Evolutionary conservation across 352 stramenopile species (phyloP), one percentile per base, ranked within the genome.

Genomic region (Phytophthora quininea): DNA sequence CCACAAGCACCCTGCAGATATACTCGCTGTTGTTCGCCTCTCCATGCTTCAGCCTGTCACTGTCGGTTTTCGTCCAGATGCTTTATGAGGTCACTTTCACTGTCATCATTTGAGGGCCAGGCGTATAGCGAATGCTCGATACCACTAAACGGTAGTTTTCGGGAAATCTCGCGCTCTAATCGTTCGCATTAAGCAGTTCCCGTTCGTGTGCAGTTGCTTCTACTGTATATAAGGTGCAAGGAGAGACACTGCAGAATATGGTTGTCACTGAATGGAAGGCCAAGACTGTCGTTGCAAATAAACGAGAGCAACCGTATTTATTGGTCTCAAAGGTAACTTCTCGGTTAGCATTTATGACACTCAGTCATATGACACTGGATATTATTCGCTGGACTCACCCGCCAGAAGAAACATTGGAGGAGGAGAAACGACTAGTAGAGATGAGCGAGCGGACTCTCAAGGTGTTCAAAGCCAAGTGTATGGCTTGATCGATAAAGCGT

Each of bases 211-310:
- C 48, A 1, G 63, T 70, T 1, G 42, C 54, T 4, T 62, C 49
- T 1, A 71, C 49, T 11, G 19, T 65, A 9, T 71, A 71, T 35
- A 61, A 71, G 24, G 35, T 71, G 1, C 56, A 70, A 47, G 48
- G 62, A 0, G 52, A 65, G 24, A 65, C 63, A 19, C 33, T 71
- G 9, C 2, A 54, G 3, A 33, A 14, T 4, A 62, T 71, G 38
- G 51, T 65, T 11, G 37, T 43, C 37, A 37, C 57, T 7, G 45
- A 68, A n/a, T 68, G 52, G 52, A 9, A 38, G 29, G 15, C 4
- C 9, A 38, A n/a, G 15, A 32, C 12, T 12, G 35, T 46, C 11
- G 62, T 62, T 37, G 62, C 52, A 19, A 68, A 68, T 37, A 68
- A 68, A 46, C 19, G 33, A 4, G 43, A 68, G 14, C 45, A 68